Conservation (phyloP, 78 protist genomes). For the Paratrimastix pyriformis region DNA sequence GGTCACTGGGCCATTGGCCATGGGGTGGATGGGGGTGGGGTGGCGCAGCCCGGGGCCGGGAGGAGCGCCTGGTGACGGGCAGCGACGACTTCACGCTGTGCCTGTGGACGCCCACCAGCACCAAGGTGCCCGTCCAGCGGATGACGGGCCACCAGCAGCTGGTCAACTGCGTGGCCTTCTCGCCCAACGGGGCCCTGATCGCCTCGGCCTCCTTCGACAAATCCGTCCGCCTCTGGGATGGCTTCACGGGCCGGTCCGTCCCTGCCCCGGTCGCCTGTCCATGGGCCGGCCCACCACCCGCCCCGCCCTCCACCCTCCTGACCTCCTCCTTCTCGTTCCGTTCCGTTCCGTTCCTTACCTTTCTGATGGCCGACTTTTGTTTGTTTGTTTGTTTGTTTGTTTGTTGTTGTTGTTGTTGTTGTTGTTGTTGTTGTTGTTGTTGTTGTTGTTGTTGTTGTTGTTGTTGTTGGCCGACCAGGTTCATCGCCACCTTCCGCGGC, state of each 20-base stretch:
- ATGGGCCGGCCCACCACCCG: too few species aligned
- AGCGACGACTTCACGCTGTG: slow-evolving; percentile 87
- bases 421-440: too few species aligned
- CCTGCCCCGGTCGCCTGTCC: not conserved
- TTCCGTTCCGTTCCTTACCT: too few species aligned
- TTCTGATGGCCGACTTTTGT: too few species aligned
- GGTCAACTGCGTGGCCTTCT: slow-evolving; percentile 32
- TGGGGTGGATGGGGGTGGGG: too few species aligned
- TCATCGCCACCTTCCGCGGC: slow-evolving; percentile 69
- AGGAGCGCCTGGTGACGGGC: slow-evolving; percentile 70
- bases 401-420: too few species aligned
- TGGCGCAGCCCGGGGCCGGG: too few species aligned
- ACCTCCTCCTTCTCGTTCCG: too few species aligned
- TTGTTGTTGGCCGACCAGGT: slow-evolving; percentile 14
- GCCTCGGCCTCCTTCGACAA: slow-evolving; percentile 94
- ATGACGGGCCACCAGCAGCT: slow-evolving; percentile 76
- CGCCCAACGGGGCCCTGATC: slow-evolving; percentile 85
- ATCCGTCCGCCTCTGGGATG: slow-evolving; percentile 85
- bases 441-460: too few species aligned
- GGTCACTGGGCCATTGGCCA: too few species aligned
- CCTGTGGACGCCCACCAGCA: slow-evolving; percentile 80
- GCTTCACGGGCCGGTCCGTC: slow-evolving; percentile 6
- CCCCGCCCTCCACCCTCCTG: too few species aligned
- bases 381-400: too few species aligned
- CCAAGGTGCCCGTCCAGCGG: slow-evolving; percentile 62